Base-by-base conservation (phyloP, 176 grass and related monocot genomes). In the Olyra latifolia region DNA sequence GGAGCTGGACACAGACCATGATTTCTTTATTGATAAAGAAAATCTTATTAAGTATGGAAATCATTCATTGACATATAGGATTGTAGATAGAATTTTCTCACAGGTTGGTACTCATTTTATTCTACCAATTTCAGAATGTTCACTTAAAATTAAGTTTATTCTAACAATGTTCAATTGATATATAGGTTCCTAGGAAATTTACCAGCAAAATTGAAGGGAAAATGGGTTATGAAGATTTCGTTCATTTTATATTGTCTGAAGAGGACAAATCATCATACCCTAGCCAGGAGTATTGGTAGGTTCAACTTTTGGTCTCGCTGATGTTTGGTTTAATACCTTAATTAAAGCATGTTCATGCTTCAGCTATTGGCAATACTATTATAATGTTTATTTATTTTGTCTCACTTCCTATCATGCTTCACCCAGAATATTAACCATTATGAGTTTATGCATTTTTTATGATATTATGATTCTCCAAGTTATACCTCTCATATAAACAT, bases 31-130 rank as follows among this genome's bases (percentile, higher is more conserved):
- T 87, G 88, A 92, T 63, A 98, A 94, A 84, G 90, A 98, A 77
- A 98, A 94, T 62, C 95, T 98, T 80, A 89, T 98, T 53, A 98
- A 93, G 83, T 98, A 98, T 28, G 95, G 92, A 87, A 98, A 94
- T 61, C 95, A 94, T 92, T 87, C 92, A 57, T 80, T 98, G 69
- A 98, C 95, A 60, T 98, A 94, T 87, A 94, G 95, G 72, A 98
- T 98, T 84, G 95, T 98, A 77, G 95, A 98, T 82, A 85, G 95
- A 84, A 98, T 98, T 75, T 98, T 98, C 79, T 89, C 84, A 40
- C 88, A 98, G 95, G 95, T 98, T 80, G n/a, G 83, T 84, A 61
- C 71, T 80, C 6, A 52, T 88, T 48, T 72, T 76, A 1, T 28
- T 43, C 7, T 52, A 50, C 45, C 24, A 64, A 82, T 60, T 63